phyloP scores from a whole-genome alignment of 345 rosid genomes.

The Physaria fendleri region DNA sequence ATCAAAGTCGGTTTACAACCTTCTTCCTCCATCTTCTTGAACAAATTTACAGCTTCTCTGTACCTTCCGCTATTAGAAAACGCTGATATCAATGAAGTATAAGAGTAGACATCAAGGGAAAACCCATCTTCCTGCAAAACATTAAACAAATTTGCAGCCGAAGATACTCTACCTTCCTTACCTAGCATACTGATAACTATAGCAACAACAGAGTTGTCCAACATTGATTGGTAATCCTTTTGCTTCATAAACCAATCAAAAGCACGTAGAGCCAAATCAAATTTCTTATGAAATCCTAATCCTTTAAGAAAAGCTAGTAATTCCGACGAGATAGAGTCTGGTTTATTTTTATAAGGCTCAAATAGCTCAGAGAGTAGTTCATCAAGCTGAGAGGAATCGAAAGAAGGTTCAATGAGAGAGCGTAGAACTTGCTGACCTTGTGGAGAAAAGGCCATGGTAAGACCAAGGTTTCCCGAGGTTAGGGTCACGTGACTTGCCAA shows the following conservation, averaged over 20 bases:
- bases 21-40: constrained; percentile 79
- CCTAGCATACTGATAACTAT: constrained; percentile 60
- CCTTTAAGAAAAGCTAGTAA: constrained; percentile 65
- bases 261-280: constrained; percentile 54
- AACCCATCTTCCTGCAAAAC: constrained; percentile 51
- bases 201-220: constrained; percentile 60
- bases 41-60: constrained; percentile 66
- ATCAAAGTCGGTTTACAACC: constrained; percentile 78
- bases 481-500: constrained; percentile 57
- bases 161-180: constrained; percentile 51
- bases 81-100: constrained; percentile 70
- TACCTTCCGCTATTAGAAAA: constrained; percentile 71
- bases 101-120: constrained; percentile 63
- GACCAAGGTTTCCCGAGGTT: constrained; percentile 85
- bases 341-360: constrained; percentile 31
- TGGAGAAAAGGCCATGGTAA: constrained; percentile 49
- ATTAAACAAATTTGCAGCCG: constrained; percentile 53
- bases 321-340: constrained; percentile 36
- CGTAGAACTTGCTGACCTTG: constrained; percentile 57
- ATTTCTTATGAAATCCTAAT: constrained; percentile 64
- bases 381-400: constrained; percentile 43
- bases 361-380: constrained; percentile 34
- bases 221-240: constrained; percentile 30
- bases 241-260: constrained; percentile 72
- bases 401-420: constrained; percentile 45